Base-by-base conservation (phyloP, 2,329 filamentous ascomycete species). In the Chaetomiaceae sp. region DNA sequence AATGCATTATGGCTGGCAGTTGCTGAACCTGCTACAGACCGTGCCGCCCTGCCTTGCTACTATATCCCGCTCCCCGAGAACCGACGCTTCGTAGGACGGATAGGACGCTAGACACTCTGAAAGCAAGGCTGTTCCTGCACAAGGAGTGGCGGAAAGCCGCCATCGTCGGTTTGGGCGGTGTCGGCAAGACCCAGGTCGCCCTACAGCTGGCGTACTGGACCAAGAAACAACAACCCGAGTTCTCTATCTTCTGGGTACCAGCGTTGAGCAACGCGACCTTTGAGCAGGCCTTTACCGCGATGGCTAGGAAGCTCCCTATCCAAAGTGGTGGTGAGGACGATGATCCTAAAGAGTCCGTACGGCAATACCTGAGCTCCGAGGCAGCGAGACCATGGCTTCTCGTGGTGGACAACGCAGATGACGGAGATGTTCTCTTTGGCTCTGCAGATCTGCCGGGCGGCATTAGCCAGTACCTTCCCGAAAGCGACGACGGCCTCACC, bases 271-370 rank as follows among this genome's bases (percentile, higher is more conserved):
- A 53, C 15, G 63, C 61, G 14, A 65, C 56, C 44, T 64, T 73
- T 46, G 58, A 70, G 30, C 61, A 68, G 42, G 66, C 66, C 12
- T 72, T 65, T 47, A 40, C 38, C 3, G 59, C 60, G 6, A 60
- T 71, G 4, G 62, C 58, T 2, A 58, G 53, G 33, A 56, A 60
- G 53, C 57, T 71, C 11, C 37, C 47, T 1, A 52, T 66, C 7
- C 33, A 67, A 12, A 66, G 75, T 2, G 73, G 73, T 37, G 54
- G 54, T 6, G 65, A 75, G 42, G 78, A 79, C 49, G 65, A 68
- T 38, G 81, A 86, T 50, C 57, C 80, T 33, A 74, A 76, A 43
- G 77, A 82, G 54, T 72, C 79, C 63, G 79, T 86, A 55, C 69
- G 76, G 11, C 37, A 42, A 3, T 51, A 63, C 17, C 54, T 68